These are phyloP conservation scores for Pseudozyma hubeiensis DNA, from an alignment of 1,284 basidiomycete species.

Conservation along the genomic window DNA sequence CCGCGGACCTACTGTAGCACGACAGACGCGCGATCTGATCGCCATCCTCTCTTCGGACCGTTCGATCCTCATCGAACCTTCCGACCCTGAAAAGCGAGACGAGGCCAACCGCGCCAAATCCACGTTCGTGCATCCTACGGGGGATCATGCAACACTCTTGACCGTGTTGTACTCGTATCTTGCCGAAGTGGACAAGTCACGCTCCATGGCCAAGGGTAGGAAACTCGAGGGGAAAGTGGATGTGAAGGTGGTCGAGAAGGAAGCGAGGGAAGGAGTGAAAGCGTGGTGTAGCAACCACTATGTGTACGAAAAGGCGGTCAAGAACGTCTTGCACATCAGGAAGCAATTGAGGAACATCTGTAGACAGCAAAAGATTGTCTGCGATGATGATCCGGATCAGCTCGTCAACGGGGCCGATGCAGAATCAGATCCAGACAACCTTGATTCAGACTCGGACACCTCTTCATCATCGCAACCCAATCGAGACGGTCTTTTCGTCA, in stretches of 20 bases:
- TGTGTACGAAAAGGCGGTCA: conserved; percentile 59
- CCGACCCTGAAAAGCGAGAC: conserved; percentile 55
- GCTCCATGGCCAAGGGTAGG: conserved; percentile 2
- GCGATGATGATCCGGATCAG: conserved; percentile 52
- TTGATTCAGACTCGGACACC: conserved; percentile 8
- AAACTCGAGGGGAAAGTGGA: conserved; percentile 15
- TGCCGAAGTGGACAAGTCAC: conserved; percentile 27
- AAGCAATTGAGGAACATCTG: conserved; percentile 60
- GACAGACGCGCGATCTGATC: conserved; percentile 64
- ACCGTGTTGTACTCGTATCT: conserved; percentile 67
- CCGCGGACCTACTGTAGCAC: conserved; percentile 42
- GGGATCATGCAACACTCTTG: conserved; percentile 65
- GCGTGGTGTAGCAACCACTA: conserved; percentile 63
- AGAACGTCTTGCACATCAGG: conserved; percentile 60
- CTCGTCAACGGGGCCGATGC: not conserved
- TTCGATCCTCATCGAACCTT: conserved; percentile 52
- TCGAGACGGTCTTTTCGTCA: conserved; percentile 25
- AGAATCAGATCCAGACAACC: conserved; percentile 4
- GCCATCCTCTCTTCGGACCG: conserved; percentile 62
- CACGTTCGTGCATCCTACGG: conserved; percentile 52
- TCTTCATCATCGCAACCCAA: not conserved
- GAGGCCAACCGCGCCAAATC: conserved; percentile 69
- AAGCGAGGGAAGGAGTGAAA: conserved; percentile 69
- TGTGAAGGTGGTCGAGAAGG: conserved; percentile 21
- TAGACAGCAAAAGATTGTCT: conserved; percentile 52